Conservation (phyloP, 768 basidiomycete genomes). For the Thelephora ganbajun region DNA sequence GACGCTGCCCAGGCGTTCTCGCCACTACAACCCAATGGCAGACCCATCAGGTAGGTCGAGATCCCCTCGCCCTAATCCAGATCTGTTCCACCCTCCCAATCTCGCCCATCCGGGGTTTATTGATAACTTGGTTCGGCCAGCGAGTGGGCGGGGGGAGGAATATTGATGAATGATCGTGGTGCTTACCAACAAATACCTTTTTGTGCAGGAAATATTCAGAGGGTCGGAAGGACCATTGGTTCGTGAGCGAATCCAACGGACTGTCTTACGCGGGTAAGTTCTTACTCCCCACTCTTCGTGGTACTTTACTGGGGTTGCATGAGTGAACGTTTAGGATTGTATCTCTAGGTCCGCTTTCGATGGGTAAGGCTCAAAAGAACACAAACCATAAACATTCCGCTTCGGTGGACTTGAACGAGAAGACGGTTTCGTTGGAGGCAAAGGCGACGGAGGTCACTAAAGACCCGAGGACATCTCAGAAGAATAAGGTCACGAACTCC, state of each 20-base stretch:
- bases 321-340: too few relatives aligned
- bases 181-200: too few relatives aligned
- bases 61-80: neutral
- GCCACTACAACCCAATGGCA: slow-evolving; percentile 43
- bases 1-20: slow-evolving; percentile 34
- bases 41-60: slow-evolving; percentile 40
- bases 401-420: neutral
- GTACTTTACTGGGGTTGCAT: too few relatives aligned
- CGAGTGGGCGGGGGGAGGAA: neutral
- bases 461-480: slow-evolving; percentile 27
- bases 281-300: neutral
- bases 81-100: neutral
- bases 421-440: slow-evolving; percentile 14
- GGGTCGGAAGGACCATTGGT: slow-evolving; percentile 46
- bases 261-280: slow-evolving; percentile 39
- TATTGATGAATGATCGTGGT: too few relatives aligned
- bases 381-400: neutral
- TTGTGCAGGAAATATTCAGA: slow-evolving; percentile 39
- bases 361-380: too few relatives aligned
- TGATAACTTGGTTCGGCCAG: neutral
- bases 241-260: slow-evolving; percentile 39
- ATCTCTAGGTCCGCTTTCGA: too few relatives aligned
- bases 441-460: slow-evolving; percentile 22
- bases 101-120: too few relatives aligned
- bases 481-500: slow-evolving; percentile 20